Base-by-base conservation (phyloP, 2,329 filamentous ascomycete species). In the Seiridium cupressi region DNA sequence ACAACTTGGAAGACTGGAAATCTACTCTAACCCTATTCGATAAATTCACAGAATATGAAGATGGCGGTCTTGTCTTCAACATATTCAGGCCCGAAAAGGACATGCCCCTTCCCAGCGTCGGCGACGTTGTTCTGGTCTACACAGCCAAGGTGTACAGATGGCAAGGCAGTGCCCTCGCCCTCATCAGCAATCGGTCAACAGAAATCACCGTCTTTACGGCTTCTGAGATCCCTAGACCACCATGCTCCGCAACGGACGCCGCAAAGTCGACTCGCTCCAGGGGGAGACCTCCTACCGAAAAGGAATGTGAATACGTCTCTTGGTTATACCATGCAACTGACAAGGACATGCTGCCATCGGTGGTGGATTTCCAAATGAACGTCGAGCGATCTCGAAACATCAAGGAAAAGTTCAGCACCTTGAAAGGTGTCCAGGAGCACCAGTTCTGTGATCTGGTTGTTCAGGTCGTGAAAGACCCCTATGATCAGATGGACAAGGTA, bases 361-460 rank as follows among this genome's bases (percentile, higher is more conserved):
- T 70, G 10, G 63, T 68, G 2, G 74, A 78, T n/a, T 87, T 86
- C 61, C 63, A 78, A 13, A 54, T 61, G 2, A 73, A 71, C 57
- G 70, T 72, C 3, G 59, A 68, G 0, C 72, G 72, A 44, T 82
- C 84, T 0, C 62, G 71, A 44, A 81, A 80, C 48, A 47, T 77
- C 51, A 81, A 74, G 49, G 69, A 82, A 8, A 92, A 89, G 69
- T 89, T 88, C 67, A 78, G 78, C 42, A 76, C 89, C 18, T 81
- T 97, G 57, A 80, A 88, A 64, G 84, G 93, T 65, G 74, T 92
- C 1, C 68, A 75, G 3, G 75, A 81, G 0, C 72, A 73, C 11
- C 77, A 67, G 0, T 96, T 89, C 69, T 86, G 83, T 66, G 86
- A 97, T 69, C 70, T 96, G 1, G 77, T 91, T 18, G 92, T 84